A percentile compares a stretch with the other conserved stretches of the same genome.
Conservation (phyloP, 78 protist species). For the Cavenderia fasciculata region DNA sequence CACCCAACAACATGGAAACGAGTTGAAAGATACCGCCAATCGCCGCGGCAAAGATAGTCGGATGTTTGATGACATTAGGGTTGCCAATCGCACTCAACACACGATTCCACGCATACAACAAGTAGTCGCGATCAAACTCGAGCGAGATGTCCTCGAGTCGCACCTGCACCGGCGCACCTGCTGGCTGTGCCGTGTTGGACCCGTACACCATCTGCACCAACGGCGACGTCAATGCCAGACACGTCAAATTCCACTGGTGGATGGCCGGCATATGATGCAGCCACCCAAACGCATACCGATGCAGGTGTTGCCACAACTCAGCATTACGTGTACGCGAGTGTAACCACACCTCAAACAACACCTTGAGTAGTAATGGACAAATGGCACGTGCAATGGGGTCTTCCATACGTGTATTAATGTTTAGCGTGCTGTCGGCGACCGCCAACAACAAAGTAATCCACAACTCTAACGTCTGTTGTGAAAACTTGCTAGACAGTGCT, state of each 20-base stretch:
- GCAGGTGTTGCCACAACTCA: constrained; percentile 9
- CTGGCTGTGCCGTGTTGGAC: neutral
- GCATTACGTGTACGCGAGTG: constrained; percentile 52
- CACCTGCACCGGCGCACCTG: neutral
- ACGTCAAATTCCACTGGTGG: constrained; percentile 41
- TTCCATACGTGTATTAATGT: constrained; percentile 14
- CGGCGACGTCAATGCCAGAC: constrained; percentile 39
- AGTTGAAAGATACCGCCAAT: constrained; percentile 68
- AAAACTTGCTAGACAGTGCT: constrained; percentile 25
- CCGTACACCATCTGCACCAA: constrained; percentile 6
- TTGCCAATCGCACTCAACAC: constrained; percentile 28
- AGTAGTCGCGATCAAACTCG: constrained; percentile 45
- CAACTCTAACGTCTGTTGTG: constrained; percentile 51
- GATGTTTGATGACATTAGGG: constrained; percentile 58
- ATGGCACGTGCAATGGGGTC: constrained; percentile 17
- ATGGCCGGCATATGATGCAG: constrained; percentile 68
- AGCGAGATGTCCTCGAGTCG: constrained; percentile 21
- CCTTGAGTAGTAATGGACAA: constrained; percentile 57
- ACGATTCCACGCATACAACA: constrained; percentile 34
- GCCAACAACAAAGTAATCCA: constrained; percentile 53
- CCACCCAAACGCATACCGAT: constrained; percentile 46
- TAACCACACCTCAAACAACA: constrained; percentile 65
- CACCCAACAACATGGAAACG: constrained; percentile 33
- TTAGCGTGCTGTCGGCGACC: constrained; percentile 22
- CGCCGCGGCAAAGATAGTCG: constrained; percentile 39